Evolutionary conservation across 2,329 filamentous ascomycete species (phyloP).

Genomic region (Xylaria sp.): DNA sequence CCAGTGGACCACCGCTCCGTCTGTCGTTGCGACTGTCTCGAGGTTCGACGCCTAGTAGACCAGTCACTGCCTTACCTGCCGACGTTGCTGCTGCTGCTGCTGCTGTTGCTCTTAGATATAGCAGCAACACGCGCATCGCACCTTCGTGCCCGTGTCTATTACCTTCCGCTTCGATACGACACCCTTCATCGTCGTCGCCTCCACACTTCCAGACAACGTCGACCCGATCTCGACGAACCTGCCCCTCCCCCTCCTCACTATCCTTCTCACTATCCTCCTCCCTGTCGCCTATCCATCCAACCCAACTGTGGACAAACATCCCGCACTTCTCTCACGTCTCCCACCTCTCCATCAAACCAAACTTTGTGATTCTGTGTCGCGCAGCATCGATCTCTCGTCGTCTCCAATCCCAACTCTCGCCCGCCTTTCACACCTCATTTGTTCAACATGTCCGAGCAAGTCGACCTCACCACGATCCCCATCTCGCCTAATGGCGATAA

Average conservation of each 20-base stretch:
- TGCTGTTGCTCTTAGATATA: background rate
- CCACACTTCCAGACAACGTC: background rate
- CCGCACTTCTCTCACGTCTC: slow-evolving; percentile 1
- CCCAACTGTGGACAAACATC: slow-evolving; percentile 6
- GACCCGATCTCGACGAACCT: slow-evolving; percentile 1
- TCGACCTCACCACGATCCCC: slow-evolving; percentile 75
- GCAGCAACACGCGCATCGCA: background rate
- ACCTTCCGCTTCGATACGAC: background rate
- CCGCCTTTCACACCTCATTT: slow-evolving; percentile 2
- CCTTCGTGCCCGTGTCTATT: background rate
- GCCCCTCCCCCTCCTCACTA: slow-evolving; percentile 7
- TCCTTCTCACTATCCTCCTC: no score
- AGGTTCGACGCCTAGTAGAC: background rate
- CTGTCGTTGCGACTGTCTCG: slow-evolving; percentile 1
- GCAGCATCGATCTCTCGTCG: background rate
- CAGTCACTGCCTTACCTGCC: background rate
- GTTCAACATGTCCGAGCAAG: slow-evolving; percentile 63
- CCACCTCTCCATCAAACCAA: background rate
- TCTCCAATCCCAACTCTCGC: background rate
- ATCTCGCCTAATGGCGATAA: slow-evolving; percentile 73
- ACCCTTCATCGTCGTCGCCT: background rate
- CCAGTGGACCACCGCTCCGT: background rate
- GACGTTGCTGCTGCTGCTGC: background rate
- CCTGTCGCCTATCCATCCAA: slow-evolving; percentile 4
- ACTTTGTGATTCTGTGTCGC: slow-evolving; percentile 8